Conservation (phyloP, 2,329 filamentous ascomycete genomes). For the Trichoderma asperellum region DNA sequence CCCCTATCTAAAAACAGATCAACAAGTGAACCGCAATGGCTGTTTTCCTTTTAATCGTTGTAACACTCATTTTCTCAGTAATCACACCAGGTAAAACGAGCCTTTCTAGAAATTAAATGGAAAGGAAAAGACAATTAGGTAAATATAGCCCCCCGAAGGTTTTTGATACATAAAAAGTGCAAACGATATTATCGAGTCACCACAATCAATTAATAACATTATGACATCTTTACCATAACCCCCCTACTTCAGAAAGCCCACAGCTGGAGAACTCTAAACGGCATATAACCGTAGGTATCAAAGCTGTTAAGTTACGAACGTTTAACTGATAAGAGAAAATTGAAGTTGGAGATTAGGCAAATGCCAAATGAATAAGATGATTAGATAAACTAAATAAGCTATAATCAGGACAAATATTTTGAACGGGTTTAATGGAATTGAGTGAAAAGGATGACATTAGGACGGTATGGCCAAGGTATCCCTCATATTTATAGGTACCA, state of each 20-base stretch:
- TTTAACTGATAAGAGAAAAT: background rate
- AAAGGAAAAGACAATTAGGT: too few relatives aligned
- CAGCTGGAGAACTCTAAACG: background rate
- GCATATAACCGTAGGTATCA: background rate
- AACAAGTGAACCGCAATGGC: slow-evolving; percentile 47
- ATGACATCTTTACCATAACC: background rate
- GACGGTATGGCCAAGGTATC: background rate
- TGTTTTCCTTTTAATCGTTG: slow-evolving; percentile 31
- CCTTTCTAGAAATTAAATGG: too few relatives aligned
- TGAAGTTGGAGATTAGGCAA: background rate
- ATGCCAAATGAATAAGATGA: background rate
- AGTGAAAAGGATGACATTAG: background rate
- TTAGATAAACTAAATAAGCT: background rate
- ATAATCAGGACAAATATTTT: background rate
- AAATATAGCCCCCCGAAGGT: too few relatives aligned
- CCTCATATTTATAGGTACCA: background rate
- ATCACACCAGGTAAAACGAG: slow-evolving; percentile 19
- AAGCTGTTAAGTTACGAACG: background rate
- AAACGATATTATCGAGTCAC: too few relatives aligned
- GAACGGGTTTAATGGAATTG: too few relatives aligned
- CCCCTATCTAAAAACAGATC: slow-evolving; percentile 41
- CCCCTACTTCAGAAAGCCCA: background rate
- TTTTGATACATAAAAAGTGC: too few relatives aligned
- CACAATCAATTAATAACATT: background rate
- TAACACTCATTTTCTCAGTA: slow-evolving; percentile 45